phyloP scores from a whole-genome alignment of 2,329 filamentous ascomycete genomes.

The Lasiodiplodia theobromae region DNA sequence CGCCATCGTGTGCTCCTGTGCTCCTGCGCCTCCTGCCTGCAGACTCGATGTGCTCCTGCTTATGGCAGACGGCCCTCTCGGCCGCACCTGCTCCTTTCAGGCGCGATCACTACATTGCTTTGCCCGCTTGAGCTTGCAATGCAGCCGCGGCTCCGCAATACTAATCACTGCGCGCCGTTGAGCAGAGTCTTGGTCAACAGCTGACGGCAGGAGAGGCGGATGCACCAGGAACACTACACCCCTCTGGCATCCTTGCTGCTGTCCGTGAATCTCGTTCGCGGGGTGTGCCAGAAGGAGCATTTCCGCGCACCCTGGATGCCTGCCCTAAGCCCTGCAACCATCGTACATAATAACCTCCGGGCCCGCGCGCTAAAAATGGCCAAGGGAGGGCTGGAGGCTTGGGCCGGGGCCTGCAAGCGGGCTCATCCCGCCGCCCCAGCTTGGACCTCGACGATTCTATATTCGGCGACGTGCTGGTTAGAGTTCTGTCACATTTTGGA shows the following conservation, averaged over 20 bases:
- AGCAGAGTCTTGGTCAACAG: background rate
- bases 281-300: conserved; percentile 11
- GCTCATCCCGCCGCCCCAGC: conserved; percentile 37
- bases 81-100: conserved; percentile 27
- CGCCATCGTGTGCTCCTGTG: conserved; percentile 16
- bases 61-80: conserved; percentile 23
- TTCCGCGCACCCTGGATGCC: conserved; percentile 20
- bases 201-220: conserved; percentile 20
- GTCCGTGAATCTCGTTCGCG: background rate
- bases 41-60: conserved; percentile 18
- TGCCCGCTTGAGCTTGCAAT: conserved; percentile 21
- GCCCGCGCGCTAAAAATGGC: conserved; percentile 14
- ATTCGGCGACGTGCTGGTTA: conserved; percentile 22
- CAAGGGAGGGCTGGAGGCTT: conserved; percentile 30
- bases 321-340: conserved; percentile 11
- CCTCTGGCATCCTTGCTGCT: background rate
- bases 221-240: conserved; percentile 23
- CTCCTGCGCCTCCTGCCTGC: conserved; percentile 21
- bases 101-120: conserved; percentile 18
- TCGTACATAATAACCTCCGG: background rate
- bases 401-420: conserved; percentile 38
- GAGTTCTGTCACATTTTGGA: conserved; percentile 25
- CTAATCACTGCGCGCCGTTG: background rate
- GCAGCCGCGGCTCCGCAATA: conserved; percentile 23
- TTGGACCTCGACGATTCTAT: background rate